Percentiles rank a stretch among this genome's conserved stretches.
These are phyloP conservation scores for Xylariales sp. DNA, from an alignment of 2,329 filamentous ascomycete genomes.

Conservation along the genomic window DNA sequence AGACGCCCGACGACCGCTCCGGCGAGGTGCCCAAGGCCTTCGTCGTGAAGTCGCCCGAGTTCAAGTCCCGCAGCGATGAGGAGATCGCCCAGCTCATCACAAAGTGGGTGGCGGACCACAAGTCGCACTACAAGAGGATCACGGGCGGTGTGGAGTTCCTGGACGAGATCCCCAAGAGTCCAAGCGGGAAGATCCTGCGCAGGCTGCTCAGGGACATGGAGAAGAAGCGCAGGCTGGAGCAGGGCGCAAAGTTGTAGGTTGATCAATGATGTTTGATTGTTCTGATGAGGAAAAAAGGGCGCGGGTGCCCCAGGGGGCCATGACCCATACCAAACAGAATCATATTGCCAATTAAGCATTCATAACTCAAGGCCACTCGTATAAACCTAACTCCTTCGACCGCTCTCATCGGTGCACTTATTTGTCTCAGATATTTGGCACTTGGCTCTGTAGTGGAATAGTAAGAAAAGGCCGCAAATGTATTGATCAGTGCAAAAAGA, in stretches of 20 bases:
- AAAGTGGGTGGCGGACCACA: slow-evolving; percentile 50
- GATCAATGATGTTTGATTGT: too few species aligned
- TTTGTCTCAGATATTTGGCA: too few species aligned
- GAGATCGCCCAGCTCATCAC: slow-evolving; percentile 39
- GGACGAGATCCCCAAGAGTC: slow-evolving; percentile 57
- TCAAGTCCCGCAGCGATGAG: slow-evolving; percentile 22
- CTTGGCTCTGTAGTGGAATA: too few species aligned
- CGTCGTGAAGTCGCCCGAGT: slow-evolving; percentile 48
- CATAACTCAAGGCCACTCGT: too few species aligned
- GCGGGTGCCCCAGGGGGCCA: too few species aligned
- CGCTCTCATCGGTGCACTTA: too few species aligned
- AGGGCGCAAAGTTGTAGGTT: slow-evolving; percentile 57
- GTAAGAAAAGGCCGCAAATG: too few species aligned
- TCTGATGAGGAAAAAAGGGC: too few species aligned
- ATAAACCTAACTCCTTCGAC: too few species aligned
- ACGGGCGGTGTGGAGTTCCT: slow-evolving; percentile 50
- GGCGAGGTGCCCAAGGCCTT: slow-evolving; percentile 65
- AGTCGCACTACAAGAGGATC: slow-evolving; percentile 55
- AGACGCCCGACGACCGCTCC: slow-evolving; percentile 57
- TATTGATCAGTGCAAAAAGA: too few species aligned
- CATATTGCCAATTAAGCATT: too few species aligned
- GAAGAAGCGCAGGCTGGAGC: slow-evolving; percentile 54
- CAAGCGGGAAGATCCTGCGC: slow-evolving; percentile 61
- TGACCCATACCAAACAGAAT: too few species aligned
- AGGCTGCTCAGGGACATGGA: slow-evolving; percentile 62